A percentile compares a stretch with the other conserved stretches of the same genome.
phyloP scores from a whole-genome alignment of 2,329 filamentous ascomycete species.

The Amphichorda felina region DNA sequence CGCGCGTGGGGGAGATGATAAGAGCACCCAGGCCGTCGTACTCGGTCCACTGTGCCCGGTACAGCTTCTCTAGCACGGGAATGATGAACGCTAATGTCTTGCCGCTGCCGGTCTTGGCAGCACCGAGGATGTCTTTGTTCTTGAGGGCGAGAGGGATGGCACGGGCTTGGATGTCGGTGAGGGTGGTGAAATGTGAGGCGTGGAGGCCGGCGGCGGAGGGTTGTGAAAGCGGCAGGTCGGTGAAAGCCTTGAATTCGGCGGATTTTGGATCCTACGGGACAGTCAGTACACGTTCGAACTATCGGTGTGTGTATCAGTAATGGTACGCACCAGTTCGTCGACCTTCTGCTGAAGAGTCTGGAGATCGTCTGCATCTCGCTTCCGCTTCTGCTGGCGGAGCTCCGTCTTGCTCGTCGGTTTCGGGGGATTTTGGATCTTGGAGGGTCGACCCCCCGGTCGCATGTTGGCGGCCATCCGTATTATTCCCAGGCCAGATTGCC shows the following conservation, averaged over 20 bases:
- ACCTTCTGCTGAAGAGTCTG: conserved; percentile 20
- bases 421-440: background rate
- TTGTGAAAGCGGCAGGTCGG: conserved; percentile 75
- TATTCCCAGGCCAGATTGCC: too few species aligned
- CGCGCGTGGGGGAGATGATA: conserved; percentile 86
- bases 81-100: conserved; percentile 92
- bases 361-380: conserved; percentile 23
- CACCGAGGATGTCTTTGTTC: conserved; percentile 78
- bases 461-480: background rate
- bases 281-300: background rate
- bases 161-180: conserved; percentile 85
- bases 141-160: conserved; percentile 84
- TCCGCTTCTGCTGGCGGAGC: conserved; percentile 22
- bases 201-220: conserved; percentile 71
- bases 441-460: background rate
- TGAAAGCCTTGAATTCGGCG: conserved; percentile 54
- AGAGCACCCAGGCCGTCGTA: conserved; percentile 85
- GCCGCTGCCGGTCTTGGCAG: conserved; percentile 89
- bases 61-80: conserved; percentile 85
- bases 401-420: conserved; percentile 19
- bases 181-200: conserved; percentile 73
- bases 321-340: conserved; percentile 18
- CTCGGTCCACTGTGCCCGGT: conserved; percentile 80
- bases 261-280: conserved; percentile 47
- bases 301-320: too few species aligned